Base-by-base conservation (phyloP, 2,329 filamentous ascomycete genomes). In the Aspergillus sp. region DNA sequence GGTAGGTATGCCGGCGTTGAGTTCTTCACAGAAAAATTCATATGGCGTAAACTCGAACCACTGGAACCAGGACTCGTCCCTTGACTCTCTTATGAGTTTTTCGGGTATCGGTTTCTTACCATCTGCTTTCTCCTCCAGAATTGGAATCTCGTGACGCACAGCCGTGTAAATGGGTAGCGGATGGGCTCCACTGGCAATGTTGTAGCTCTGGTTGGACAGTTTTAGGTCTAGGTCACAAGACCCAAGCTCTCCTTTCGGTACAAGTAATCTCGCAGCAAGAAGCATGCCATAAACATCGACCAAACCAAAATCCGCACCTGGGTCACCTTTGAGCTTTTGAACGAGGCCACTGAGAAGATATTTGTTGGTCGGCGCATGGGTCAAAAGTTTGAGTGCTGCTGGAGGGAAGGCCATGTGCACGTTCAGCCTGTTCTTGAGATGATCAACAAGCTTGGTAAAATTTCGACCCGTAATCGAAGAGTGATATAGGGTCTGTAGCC, bases 11-110 rank as follows among this genome's bases (percentile, higher is more conserved):
- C 95, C 94, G 2, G 94, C 93, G 25, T 85, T 85, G 54, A 97
- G 89, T 72, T 97, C 94, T 76, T 98, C 94, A 69, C 93, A 97
- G 76, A 95, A 97, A 74, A 97, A 90, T 74, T 98, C 94, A 72
- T 96, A 97, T 0, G 94, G 94, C 0, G 92, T 96, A 70, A 94
- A 90, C 72, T 99, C 95, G 68, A 95, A 97, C 94, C 95, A 98
- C 71, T 99, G 94, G 70, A 98, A 99, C 91, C 93, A 98, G 2
- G 92, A 85, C 71, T 96, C 90, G 62, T 84, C 79, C 58, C 77
- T 78, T 4, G 84, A 82, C 61, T 82, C 79, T 43, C 77, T 80
- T 62, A 82, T 79, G 2, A 77, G 70, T 63, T 70, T 74, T 63
- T 75, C 77, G 7, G 76, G 70, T 28, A 65, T 72, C 25, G 61